Percentiles rank a stretch among this genome's conserved stretches.
phyloP scores from a whole-genome alignment of 805 yeast species.

The Zygotorulaspora florentina region DNA sequence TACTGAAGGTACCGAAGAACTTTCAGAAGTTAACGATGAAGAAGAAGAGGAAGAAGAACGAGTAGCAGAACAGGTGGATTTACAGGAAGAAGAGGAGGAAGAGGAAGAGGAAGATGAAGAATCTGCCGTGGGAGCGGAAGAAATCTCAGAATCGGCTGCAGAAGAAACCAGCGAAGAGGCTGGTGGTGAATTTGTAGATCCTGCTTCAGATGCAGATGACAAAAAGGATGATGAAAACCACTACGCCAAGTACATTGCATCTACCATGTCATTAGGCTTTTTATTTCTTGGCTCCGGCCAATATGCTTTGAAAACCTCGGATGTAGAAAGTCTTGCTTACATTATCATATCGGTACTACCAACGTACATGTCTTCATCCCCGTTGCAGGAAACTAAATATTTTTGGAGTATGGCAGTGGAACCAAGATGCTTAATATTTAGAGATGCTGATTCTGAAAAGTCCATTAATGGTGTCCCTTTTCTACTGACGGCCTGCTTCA shows the following conservation, averaged over 20 bases:
- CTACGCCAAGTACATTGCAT: conserved; percentile 72
- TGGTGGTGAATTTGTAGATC: conserved; percentile 3
- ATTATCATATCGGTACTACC: conserved; percentile 78
- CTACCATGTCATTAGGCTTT: conserved; percentile 80
- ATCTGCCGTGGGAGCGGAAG: neutral
- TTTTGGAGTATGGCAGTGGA: conserved; percentile 86
- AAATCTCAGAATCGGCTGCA: neutral
- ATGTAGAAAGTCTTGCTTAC: conserved; percentile 38
- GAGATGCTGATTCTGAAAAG: conserved; percentile 60
- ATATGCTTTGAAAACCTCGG: conserved; percentile 64
- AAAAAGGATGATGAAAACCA: conserved; percentile 29
- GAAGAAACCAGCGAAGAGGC: conserved; percentile 5
- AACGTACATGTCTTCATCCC: conserved; percentile 37
- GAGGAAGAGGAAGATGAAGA: conserved; percentile 4
- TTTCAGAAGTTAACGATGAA: conserved; percentile 1
- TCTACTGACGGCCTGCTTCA: conserved; percentile 31
- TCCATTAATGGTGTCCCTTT: conserved; percentile 47
- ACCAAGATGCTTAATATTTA: conserved; percentile 71
- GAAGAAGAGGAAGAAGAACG: neutral
- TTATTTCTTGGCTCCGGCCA: conserved; percentile 91
- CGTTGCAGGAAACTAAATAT: conserved; percentile 80
- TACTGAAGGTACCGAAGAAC: conserved; percentile 5
- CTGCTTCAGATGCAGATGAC: conserved; percentile 19
- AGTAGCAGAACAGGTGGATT: conserved; percentile 1
- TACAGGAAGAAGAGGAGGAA: conserved; percentile 7